These are phyloP conservation scores for Suhomyces coccinellae DNA, from an alignment of 1,139 yeast species.

Conservation along the genomic window DNA sequence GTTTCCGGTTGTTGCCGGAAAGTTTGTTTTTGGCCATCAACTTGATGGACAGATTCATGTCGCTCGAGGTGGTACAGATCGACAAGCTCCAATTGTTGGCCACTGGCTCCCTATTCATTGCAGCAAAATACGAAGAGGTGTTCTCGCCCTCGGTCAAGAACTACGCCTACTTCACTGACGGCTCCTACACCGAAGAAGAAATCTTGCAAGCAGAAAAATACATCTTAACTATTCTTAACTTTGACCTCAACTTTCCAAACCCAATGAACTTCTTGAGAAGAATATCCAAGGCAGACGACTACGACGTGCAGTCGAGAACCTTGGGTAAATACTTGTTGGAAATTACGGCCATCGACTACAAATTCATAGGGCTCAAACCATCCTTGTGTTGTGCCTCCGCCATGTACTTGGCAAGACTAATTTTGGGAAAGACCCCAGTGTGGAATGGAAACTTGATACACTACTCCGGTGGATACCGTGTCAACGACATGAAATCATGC, in stretches of 20 bases:
- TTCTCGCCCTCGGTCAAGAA: constrained; percentile 86
- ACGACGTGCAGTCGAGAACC: constrained; percentile 89
- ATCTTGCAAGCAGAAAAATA: constrained; percentile 85
- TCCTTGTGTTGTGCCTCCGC: constrained; percentile 89
- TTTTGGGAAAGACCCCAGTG: constrained; percentile 67
- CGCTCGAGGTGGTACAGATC: constrained; percentile 74
- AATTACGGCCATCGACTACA: constrained; percentile 76
- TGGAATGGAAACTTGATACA: constrained; percentile 86
- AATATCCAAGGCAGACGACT: constrained; percentile 92
- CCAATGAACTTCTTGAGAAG: constrained; percentile 94
- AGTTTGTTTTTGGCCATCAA: constrained; percentile 86
- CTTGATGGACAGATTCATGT: constrained; percentile 87
- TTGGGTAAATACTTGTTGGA: constrained; percentile 88
- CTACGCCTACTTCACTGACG: constrained; percentile 87
- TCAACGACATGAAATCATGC: constrained; percentile 68
- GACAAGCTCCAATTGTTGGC: constrained; percentile 88
- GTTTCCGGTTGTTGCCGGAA: constrained; percentile 86
- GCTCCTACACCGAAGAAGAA: constrained; percentile 80
- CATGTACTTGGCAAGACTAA: constrained; percentile 82
- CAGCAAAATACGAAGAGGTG: constrained; percentile 95
- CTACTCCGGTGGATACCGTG: constrained; percentile 89
- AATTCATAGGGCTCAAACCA: constrained; percentile 76
- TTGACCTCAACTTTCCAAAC: constrained; percentile 84
- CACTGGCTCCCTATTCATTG: constrained; percentile 85
- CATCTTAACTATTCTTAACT: constrained; percentile 71